Evolutionary conservation across 192 early-diverging fungal species (phyloP), one percentile per base, ranked within the genome.

Genomic region (Radiomyces spectabilis): DNA sequence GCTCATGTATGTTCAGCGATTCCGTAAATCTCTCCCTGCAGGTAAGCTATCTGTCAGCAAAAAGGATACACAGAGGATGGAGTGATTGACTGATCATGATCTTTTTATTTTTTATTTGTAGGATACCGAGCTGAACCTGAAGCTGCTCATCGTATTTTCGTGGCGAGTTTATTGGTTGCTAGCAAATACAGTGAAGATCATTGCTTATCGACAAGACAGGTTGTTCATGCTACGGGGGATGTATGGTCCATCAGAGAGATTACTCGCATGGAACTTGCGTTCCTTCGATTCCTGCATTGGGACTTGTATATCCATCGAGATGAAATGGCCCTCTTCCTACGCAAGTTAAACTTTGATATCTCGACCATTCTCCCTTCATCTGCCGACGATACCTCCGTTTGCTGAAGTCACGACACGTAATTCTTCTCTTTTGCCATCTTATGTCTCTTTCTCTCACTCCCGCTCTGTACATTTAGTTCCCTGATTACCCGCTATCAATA

Each of bases 201-300:
- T 22, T 61, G 53, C 18, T 21, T 69, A 31, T 61, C 67, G 19
- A 58, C 61, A 5, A 57, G 46, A 29, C 60, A 69, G 34, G 52
- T 69, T 8, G 67, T 69, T 0, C 60, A 47, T 43, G 67, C 67
- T 12, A 57, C 67, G 5, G 67, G 67, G 16, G 59, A 69, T 39
- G 59, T 69, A 25, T 69, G 67, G 67, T 57, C 67, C 30, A 59
- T 63, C 32, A 69, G 63, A 49, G 67, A 69, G 51, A 69, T 63
- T 13, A 63, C 67, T 9, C 51, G 56, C 18, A 69, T 69, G 67
- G 67, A 69, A 38, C 37, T 69, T 10, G 67, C 60, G 0, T 63
- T 69, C 18, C 26, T 69, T 15, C 39, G 59, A 6, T 69, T 69
- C 35, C 32, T 69, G 21, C 60, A 63, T 24, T 69, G 67, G 67